Base-by-base conservation (phyloP, 495 filamentous ascomycete species). In the Daldinia decipiens region DNA sequence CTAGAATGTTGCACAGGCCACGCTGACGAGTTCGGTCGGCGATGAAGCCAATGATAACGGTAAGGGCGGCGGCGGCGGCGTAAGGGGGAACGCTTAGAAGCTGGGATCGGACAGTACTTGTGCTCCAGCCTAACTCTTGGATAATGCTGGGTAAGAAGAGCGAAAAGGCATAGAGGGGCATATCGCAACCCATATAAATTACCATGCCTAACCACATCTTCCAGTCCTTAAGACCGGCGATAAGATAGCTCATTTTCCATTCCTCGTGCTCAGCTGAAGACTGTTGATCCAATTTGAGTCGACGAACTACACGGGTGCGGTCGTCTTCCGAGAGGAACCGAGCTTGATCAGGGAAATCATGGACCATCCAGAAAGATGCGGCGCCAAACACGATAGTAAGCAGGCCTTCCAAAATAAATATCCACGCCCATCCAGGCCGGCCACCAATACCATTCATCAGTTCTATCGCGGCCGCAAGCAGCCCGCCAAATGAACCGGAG, bases 101-200 rank as follows among this genome's bases (percentile, higher is more conserved):
- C 73, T 98, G 94, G 0, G 93, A 88, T 1, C 80, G 86, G 5
- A 92, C 91, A 1, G 70, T 73, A 67, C 72, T 78, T 64, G 68
- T 74, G 57, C 68, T 62, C 77, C 91, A 97, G 32, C 95, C 95
- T 17, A 92, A 82, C 69, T 90, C 84, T 31, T 76, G 79, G 74
- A 98, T 91, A 76, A 97, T 97, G 32, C 89, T 90, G 1, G 95
- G 95, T 0, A 97, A 84, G 79, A 98, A 97, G 4, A 98, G 86
- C 5, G 91, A 92, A 78, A 97, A 97, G 19, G 91, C 93, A 77
- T 98, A 98, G 4, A 98, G 86, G 13, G 92, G 84, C 87, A 88
- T 88, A 72, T 84, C 81, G 67, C 80, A 83, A 7, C 92, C 92
- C 91, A 94, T 94, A 71, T 93, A 95, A 47, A 94, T 91, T 21